Percentiles rank a stretch among this genome's conserved stretches.
Evolutionary conservation across 768 basidiomycete species (phyloP).

Genomic region (Xerocomellus dryophilus): DNA sequence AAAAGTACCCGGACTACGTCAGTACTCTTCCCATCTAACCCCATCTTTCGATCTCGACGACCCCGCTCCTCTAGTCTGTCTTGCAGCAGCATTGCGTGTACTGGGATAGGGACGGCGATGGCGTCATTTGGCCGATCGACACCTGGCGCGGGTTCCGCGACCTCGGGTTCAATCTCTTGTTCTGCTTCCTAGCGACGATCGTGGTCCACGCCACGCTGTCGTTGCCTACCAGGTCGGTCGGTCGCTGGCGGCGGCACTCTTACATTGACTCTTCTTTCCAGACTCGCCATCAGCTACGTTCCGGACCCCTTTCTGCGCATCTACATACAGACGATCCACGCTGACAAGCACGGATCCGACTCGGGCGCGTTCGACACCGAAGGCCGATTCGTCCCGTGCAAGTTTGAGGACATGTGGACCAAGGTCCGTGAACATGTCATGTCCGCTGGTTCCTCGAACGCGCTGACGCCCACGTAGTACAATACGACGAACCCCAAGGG

Average conservation of each 20-base stretch:
- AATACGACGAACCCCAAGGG: constrained; percentile 3
- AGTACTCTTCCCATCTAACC: background rate
- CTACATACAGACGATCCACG: constrained; percentile 34
- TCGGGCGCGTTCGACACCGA: constrained; percentile 41
- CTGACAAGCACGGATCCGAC: constrained; percentile 43
- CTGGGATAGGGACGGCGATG: constrained; percentile 42
- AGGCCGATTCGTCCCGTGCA: constrained; percentile 40
- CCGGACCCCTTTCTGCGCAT: constrained; percentile 45
- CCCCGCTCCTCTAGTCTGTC: constrained; percentile 28
- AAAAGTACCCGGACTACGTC: constrained; percentile 22
- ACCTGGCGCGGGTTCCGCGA: constrained; percentile 41
- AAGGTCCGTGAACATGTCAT: constrained; percentile 27
- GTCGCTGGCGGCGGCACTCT: background rate
- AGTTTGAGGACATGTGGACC: constrained; percentile 44
- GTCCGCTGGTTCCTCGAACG: background rate
- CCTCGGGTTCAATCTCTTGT: constrained; percentile 40
- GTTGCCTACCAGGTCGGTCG: constrained; percentile 30
- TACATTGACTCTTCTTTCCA: constrained; percentile 3
- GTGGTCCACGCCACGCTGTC: constrained; percentile 38
- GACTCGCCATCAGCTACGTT: constrained; percentile 23
- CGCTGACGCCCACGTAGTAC: constrained; percentile 13
- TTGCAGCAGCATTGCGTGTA: constrained; percentile 42
- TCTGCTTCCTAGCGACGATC: constrained; percentile 34
- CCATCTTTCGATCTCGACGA: background rate
- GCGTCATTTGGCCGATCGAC: constrained; percentile 44